A percentile compares a stretch with the other conserved stretches of the same genome.
Conservation (phyloP, 768 basidiomycete genomes). For the Leucocoprinus sp. region DNA sequence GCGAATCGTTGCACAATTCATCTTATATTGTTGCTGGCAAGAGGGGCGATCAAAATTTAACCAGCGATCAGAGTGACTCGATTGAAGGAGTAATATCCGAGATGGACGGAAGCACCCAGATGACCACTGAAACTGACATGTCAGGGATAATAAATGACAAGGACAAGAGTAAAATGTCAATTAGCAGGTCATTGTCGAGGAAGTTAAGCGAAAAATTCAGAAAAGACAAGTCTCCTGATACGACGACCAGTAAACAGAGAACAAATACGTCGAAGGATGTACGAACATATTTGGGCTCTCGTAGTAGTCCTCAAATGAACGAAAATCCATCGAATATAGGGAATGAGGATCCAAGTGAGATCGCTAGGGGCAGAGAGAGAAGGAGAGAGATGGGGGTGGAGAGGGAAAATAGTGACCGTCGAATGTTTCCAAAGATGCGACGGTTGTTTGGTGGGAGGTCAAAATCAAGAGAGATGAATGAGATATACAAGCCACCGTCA, state of each 20-base stretch:
- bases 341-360: background rate
- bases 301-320: no score
- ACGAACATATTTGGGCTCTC: background rate
- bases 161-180: background rate
- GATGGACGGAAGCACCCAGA: background rate
- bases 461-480: constrained; percentile 6
- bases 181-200: constrained; percentile 3
- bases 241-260: background rate
- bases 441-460: constrained; percentile 3
- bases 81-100: background rate
- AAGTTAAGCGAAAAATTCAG: constrained; percentile 6
- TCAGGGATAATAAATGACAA: background rate
- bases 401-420: background rate
- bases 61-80: constrained; percentile 2
- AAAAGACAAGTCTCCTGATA: background rate
- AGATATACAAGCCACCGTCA: constrained; percentile 2
- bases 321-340: background rate
- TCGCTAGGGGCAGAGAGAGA: constrained; percentile 1
- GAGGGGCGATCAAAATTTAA: background rate
- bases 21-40: constrained; percentile 9
- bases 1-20: background rate
- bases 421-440: constrained; percentile 4
- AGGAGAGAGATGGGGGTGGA: background rate
- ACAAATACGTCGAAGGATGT: background rate
- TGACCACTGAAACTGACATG: background rate